phyloP scores from a whole-genome alignment of 768 basidiomycete genomes.

The Russula ochroleuca region DNA sequence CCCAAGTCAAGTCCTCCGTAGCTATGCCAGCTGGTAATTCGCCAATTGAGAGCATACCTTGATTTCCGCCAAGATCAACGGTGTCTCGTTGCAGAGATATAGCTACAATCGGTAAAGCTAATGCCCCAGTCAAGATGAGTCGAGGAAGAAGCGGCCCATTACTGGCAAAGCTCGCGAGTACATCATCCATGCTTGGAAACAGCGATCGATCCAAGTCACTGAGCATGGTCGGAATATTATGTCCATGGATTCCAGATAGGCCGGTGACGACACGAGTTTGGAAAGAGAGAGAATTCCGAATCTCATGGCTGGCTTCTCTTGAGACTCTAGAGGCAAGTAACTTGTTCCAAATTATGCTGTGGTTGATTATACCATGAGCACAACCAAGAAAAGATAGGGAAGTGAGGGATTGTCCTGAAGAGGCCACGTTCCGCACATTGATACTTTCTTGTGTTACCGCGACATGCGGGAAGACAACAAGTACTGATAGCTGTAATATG shows the following conservation, averaged over 20 bases:
- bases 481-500: no score
- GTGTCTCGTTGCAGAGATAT: conserved; percentile 66
- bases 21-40: conserved; percentile 51
- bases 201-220: background rate
- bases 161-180: conserved; percentile 33
- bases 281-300: background rate
- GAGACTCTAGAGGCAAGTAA: conserved; percentile 8
- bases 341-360: conserved; percentile 28
- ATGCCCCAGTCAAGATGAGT: conserved; percentile 34
- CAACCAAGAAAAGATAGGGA: background rate
- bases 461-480: no score
- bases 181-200: conserved; percentile 19
- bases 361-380: conserved; percentile 4
- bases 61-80: conserved; percentile 63
- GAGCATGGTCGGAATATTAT: background rate
- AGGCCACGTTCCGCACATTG: background rate
- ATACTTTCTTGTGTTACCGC: no score
- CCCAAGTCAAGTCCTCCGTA: conserved; percentile 58
- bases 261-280: conserved; percentile 20
- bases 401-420: background rate
- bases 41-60: conserved; percentile 62
- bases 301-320: background rate
- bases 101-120: conserved; percentile 43
- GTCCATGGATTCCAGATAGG: conserved; percentile 16
- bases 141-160: conserved; percentile 37